Percentiles rank a stretch among this genome's conserved stretches.
phyloP scores from a whole-genome alignment of 2,329 filamentous ascomycete species.

The Arthrobotrys musiformis region DNA sequence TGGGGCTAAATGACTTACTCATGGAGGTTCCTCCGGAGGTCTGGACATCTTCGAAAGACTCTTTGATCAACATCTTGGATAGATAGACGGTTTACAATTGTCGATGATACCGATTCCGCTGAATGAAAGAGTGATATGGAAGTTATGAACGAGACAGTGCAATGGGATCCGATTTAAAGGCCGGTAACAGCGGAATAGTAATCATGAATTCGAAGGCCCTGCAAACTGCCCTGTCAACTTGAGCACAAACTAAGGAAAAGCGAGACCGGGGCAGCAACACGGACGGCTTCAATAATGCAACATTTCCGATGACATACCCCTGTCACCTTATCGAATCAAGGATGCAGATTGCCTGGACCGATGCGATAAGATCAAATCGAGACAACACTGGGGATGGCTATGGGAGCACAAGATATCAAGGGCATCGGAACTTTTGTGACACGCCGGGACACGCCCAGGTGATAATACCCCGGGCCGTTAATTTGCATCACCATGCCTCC shows the following conservation, averaged over 20 bases:
- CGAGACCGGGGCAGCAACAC: constrained; percentile 15
- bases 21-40: constrained; percentile 70
- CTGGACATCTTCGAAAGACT: constrained; percentile 70
- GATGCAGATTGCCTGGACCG: neutral
- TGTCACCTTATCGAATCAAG: neutral
- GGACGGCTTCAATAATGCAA: constrained; percentile 20
- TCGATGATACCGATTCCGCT: neutral
- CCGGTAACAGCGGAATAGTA: constrained; percentile 2
- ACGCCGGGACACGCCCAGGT: neutral
- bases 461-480: neutral
- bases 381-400: neutral
- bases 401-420: neutral
- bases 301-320: constrained; percentile 16
- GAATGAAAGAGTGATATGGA: neutral
- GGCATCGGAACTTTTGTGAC: neutral
- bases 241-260: neutral
- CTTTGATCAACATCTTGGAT: constrained; percentile 70
- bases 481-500: neutral
- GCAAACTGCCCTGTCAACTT: neutral
- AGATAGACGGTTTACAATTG: neutral
- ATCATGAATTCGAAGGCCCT: neutral
- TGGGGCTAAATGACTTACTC: constrained; percentile 67
- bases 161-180: neutral
- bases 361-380: neutral
- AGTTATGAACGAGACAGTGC: neutral